These are phyloP conservation scores for Fraxinus nigra DNA, from an alignment of 305 asterid species.

Conservation along the genomic window DNA sequence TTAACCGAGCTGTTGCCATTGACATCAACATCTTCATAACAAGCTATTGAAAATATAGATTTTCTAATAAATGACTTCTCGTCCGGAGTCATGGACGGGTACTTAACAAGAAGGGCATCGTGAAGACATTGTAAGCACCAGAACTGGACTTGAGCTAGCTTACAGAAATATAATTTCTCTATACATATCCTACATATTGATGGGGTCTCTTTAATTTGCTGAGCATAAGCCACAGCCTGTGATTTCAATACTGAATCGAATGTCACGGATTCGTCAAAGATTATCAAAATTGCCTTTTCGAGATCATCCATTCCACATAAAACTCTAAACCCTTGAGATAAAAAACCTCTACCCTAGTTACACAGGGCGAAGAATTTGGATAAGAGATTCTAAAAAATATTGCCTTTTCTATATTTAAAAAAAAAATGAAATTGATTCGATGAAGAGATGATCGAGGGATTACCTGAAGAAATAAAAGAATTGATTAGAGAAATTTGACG, in stretches of 20 bases:
- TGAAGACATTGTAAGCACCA: conserved; percentile 90
- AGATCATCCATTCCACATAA: conserved; percentile 73
- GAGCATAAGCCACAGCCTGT: conserved; percentile 67
- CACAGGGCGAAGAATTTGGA: neutral
- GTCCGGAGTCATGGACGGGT: conserved; percentile 55
- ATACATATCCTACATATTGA: conserved; percentile 75
- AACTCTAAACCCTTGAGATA: conserved; percentile 36
- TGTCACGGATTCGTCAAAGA: conserved; percentile 82
- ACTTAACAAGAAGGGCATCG: conserved; percentile 59
- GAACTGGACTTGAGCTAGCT: conserved; percentile 75
- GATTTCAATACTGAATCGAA: conserved; percentile 57
- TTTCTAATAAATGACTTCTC: conserved; percentile 73
- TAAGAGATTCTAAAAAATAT: neutral
- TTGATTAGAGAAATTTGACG: neutral
- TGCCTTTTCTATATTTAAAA: neutral
- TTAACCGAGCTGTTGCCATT: conserved; percentile 46
- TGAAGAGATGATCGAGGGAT: neutral
- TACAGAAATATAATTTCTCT: conserved; percentile 57
- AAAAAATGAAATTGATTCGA: neutral
- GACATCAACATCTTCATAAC: conserved; percentile 46
- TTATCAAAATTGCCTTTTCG: conserved; percentile 78
- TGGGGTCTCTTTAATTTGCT: conserved; percentile 64
- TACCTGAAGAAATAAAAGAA: neutral
- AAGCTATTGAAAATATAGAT: conserved; percentile 67
- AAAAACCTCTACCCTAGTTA: neutral